Evolutionary conservation across 768 basidiomycete genomes (phyloP), one percentile per base, ranked within the genome.

Genomic region (Rossbeevera mucosa): DNA sequence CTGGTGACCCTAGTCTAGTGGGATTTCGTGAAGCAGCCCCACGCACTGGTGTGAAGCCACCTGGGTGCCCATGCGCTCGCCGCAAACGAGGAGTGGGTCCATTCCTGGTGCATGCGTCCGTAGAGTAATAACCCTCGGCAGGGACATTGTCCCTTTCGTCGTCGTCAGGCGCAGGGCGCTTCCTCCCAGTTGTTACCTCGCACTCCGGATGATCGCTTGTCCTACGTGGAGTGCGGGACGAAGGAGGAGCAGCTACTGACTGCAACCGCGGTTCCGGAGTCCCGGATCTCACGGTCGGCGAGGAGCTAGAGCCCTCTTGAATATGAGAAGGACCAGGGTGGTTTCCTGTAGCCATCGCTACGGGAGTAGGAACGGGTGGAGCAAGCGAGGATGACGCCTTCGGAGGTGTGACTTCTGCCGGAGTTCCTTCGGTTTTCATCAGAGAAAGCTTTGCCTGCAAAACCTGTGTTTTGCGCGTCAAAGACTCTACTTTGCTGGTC

Each of bases 111-210:
- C 61, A 73, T 20, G 75, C 70, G 24, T 78, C 66, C 41, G 47
- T 61, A 33, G 49, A 68, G 73, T 71, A 31, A 77, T 83, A 71
- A 80, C 87, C 85, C 61, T 90, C 86, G 0, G 80, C 77, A 22
- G 86, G 84, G 24, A 85, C 68, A 48, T 77, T 75, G 67, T 77
- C 62, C 56, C 75, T 71, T 46, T 88, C 86, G 56, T 86, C 86
- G 59, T 91, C 88, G 50, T 90, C 88, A 2, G 89, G 88, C 24
- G 82, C 84, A 21, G 81, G 79, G 11, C 88, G 79, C 64, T 90
- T 91, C 72, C 82, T 84, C 26, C 86, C 83, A 25, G 68, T 61
- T 30, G 80, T 76, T 6, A 60, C 53, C 14, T 78, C 69, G 20
- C 71, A 38, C 11, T 44, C 64, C 43, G 73, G 64, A 36, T 70